Evolutionary conservation across 805 yeast species (phyloP).

Genomic region (Ogataea kodamae): DNA sequence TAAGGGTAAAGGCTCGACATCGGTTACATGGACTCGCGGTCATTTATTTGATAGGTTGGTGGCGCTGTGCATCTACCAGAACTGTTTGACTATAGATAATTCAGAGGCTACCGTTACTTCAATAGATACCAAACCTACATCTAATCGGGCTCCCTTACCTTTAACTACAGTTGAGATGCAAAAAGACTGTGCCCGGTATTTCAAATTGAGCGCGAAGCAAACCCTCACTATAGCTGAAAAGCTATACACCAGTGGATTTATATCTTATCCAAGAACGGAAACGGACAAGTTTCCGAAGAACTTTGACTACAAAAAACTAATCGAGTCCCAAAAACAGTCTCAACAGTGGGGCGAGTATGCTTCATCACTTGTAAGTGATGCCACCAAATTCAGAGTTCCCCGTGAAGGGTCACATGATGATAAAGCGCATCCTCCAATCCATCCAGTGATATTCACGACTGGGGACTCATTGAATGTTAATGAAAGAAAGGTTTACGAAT

Average conservation of each 20-base stretch:
- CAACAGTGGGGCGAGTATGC: constrained; percentile 76
- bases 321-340: constrained; percentile 57
- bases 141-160: constrained; percentile 82
- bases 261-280: constrained; percentile 97
- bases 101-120: constrained; percentile 49
- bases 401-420: constrained; percentile 83
- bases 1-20: constrained; percentile 32
- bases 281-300: constrained; percentile 79
- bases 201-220: constrained; percentile 75
- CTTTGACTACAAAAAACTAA: constrained; percentile 65
- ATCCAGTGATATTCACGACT: constrained; percentile 57
- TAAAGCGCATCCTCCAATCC: constrained; percentile 98
- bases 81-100: constrained; percentile 47
- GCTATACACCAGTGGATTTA: constrained; percentile 77
- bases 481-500: constrained; percentile 77
- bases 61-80: constrained; percentile 62
- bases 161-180: constrained; percentile 92
- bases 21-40: constrained; percentile 69
- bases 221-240: constrained; percentile 79
- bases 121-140: constrained; percentile 58
- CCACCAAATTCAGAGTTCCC: constrained; percentile 56
- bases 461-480: constrained; percentile 35
- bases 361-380: constrained; percentile 34
- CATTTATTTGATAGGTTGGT: constrained; percentile 70
- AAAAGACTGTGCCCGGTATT: constrained; percentile 71